Base-by-base conservation (phyloP, 2,329 filamentous ascomycete genomes). In the Alternaria arborescens region DNA sequence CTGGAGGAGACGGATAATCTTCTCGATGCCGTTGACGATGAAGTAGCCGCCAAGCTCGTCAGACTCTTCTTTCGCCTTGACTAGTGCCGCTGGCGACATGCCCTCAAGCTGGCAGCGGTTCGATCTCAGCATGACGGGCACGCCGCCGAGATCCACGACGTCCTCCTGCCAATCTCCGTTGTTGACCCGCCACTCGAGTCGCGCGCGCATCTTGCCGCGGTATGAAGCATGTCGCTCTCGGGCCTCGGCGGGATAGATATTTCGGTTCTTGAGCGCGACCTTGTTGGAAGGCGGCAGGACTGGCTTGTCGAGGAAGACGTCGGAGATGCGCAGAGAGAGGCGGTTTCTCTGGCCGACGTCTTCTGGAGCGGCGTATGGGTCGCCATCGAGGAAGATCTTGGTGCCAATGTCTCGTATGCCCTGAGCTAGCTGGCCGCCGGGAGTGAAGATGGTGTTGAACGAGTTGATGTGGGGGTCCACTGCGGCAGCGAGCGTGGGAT, bases 11-110 rank as follows among this genome's bases (percentile, higher is more conserved):
- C 58, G 58, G 26, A 60, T 60, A 8, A 60, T 60, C 12, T 60
- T 60, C 32, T 60, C 58, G 14, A 52, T 60, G 2, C 58, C 95
- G 78, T 99, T 99, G 73, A 99, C 91, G 72, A 99, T 89, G 76
- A 98, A 99, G 79, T 98, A 99, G 44, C 95, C 95, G 38, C 95
- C 95, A 32, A 98, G 82, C 79, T 99, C 95, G 79, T 99, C 95
- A 0, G 94, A 91, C 79, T 99, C 95, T 81, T 99, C 95, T 77
- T 97, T 97, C 62, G 88, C 88, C 65, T 91, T 85, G 30, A 98
- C 93, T 16, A 99, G 85, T 72, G 91, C 85, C 11, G 90, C 89
- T 0, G 95, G 95, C 6, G 92, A 90, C 71, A 94, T 89, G 64
- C 91, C 90, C 78, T 97, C 90, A 26, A 99, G 86, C 76, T 99